Conservation (phyloP, 257 asterid species). For the Schizonepeta tenuifolia region DNA sequence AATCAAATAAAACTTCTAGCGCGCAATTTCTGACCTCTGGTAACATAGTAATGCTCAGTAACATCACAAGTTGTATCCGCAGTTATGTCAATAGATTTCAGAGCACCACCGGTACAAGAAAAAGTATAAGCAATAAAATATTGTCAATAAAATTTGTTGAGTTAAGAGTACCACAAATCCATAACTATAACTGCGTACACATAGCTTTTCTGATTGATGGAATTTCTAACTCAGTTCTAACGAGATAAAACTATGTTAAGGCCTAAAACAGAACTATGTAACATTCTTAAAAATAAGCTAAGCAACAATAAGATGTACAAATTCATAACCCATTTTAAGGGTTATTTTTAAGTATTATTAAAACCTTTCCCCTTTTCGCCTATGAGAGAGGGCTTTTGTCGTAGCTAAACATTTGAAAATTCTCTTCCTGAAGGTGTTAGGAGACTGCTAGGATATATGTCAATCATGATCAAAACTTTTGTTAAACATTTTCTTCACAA, state of each 20-base stretch:
- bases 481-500: neutral
- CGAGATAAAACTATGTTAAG: neutral
- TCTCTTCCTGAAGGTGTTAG: conserved; percentile 13
- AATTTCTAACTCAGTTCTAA: conserved; percentile 17
- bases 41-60: conserved; percentile 98
- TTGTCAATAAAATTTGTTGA: neutral
- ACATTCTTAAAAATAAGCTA: neutral
- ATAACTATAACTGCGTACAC: conserved; percentile 3
- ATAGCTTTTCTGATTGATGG: conserved; percentile 13
- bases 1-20: conserved; percentile 96
- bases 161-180: conserved; percentile 5
- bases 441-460: neutral
- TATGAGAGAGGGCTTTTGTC: conserved; percentile 2
- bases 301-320: neutral
- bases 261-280: conserved; percentile 3
- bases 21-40: conserved; percentile 96
- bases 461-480: neutral
- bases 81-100: conserved; percentile 70
- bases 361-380: neutral
- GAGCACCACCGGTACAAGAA: conserved; percentile 77
- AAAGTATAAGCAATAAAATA: conserved; percentile 17
- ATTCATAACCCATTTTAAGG: neutral
- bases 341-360: no score
- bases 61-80: conserved; percentile 75
- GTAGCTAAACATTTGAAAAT: conserved; percentile 2